Base-by-base conservation (phyloP, 2,329 filamentous ascomycete species). In the Cladophialophora exuberans region DNA sequence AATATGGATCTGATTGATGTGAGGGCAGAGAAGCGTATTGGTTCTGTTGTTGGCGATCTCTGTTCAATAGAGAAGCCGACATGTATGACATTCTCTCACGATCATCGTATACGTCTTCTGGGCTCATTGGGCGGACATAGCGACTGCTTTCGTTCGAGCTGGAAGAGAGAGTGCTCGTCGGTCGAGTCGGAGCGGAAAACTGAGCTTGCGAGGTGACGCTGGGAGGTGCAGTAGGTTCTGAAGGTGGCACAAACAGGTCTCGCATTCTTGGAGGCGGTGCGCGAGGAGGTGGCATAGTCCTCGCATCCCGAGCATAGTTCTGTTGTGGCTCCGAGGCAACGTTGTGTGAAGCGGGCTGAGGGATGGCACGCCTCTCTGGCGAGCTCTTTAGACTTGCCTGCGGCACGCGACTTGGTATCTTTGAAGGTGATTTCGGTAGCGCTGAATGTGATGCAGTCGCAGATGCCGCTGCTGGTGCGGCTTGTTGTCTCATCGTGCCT, bases 251-350 rank as follows among this genome's bases (percentile, higher is more conserved):
- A 60, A 84, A 84, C 25, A 97, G 79, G 36, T 95, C 90, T 62
- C 93, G 86, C 91, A 97, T 97, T 71, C 91, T 94, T 44, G 93
- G 93, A 10, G 92, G 92, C 30, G 90, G 90, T 1, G 86, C 86
- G 59, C 85, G 79, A 66, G 82, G 83, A 47, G 83, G 81, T 22
- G 79, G 82, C 71, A 75, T 74, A 57, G 72, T 73, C 18, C 71
- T 67, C 36, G 73, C 57, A 42, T 74, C 62, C 46, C 57, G 59
- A 2, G 55, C 53, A 35, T 51, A 62, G 39, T 61, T 61, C 22
- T 57, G 57, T 20, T 60, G 58, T 22, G 45, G 33, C 36, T 56
- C 47, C 35, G 17, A 10, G 6, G 52, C 54, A 31, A 38, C 23
- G n/a, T 43, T 65, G 58, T 53, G 64, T 47, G 41, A 64, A 48